Evolutionary conservation across 306 rosid species (phyloP), one percentile per base, ranked within the genome.

Genomic region (Comarum palustre): DNA sequence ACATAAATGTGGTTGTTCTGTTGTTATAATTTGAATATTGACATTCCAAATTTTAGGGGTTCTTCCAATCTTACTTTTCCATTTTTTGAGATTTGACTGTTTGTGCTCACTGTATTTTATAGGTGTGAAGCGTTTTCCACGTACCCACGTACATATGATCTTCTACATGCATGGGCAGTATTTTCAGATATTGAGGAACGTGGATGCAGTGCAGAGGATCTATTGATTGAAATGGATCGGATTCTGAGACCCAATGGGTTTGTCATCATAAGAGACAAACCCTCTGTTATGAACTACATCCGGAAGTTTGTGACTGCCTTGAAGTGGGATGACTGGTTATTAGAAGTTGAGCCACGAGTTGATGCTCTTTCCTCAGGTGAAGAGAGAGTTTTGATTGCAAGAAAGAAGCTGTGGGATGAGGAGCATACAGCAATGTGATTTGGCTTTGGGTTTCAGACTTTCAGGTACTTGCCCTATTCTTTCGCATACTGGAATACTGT

Each of bases 51-150:
- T 50, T 34, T 34, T 22, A 31, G 6, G 31, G 11, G 20, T 2
- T 2, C 31, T 29, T 31, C 65, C 38, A 1, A n/a, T 72, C 41
- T 27, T 55, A 34, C 68, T 51, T 75, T 57, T 66, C 20, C 31
- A 25, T 46, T 52, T 63, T 55, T 47, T 42, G 55, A 50, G 31
- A 71, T 34, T 42, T 65, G 27, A 71, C 60, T 25, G 1, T n/a
- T 16, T 14, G 57, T 68, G 6, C 45, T 34, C 17, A 25, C 39
- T 78, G 13, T 14, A 29, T 29, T 71, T 71, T 22, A 17, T 68
- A 84, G 91, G 91, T 87, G 91, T 78, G 91, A 87, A 82, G 82
- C 91, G 69, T 87, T 87, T 80, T 87, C 91, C 8, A 84, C 89
- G 3, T 87, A 87, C 55, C 91, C 91, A 36, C 91, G 91, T 57